A percentile compares a stretch with the other conserved stretches of the same genome.
Evolutionary conservation across 108 stramenopile species (phyloP).

Genomic region (Cyclotella cryptica): DNA sequence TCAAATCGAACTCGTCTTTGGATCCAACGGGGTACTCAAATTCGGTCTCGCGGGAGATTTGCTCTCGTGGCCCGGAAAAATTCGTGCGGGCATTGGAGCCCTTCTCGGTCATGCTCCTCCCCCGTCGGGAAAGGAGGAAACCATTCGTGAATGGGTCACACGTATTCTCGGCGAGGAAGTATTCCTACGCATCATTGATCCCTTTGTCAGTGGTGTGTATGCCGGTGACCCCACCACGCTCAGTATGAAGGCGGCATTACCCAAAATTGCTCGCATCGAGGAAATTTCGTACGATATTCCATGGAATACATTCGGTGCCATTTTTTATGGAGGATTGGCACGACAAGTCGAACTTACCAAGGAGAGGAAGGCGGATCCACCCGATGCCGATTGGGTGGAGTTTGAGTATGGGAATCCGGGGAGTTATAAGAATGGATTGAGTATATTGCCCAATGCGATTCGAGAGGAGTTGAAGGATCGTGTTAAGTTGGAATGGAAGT

Average conservation of each 20-base stretch:
- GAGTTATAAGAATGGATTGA: conserved; percentile 83
- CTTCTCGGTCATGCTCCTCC: conserved; percentile 80
- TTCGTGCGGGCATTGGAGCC: conserved; percentile 95
- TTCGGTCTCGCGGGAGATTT: conserved; percentile 81
- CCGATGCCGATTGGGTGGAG: conserved; percentile 75
- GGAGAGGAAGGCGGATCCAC: conserved; percentile 82
- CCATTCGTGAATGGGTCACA: conserved; percentile 94
- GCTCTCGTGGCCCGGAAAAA: conserved; percentile 93
- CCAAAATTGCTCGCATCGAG: conserved; percentile 89
- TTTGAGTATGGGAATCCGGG: conserved; percentile 92
- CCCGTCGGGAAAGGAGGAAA: conserved; percentile 85
- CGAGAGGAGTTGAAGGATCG: conserved; percentile 65
- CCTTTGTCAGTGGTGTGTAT: conserved; percentile 97
- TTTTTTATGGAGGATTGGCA: conserved; percentile 86
- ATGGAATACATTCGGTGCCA: conserved; percentile 86
- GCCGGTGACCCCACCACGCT: conserved; percentile 95
- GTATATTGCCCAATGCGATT: conserved; percentile 87
- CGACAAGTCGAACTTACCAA: conserved; percentile 81
- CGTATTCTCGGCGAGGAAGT: conserved; percentile 92
- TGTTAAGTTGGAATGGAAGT: conserved; percentile 77
- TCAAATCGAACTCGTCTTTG: conserved; percentile 85
- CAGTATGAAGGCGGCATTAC: conserved; percentile 90
- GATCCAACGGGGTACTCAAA: conserved; percentile 78
- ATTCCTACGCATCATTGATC: conserved; percentile 92
- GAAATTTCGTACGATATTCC: conserved; percentile 71